Base-by-base conservation (phyloP, 192 early-diverging fungal species). In the Umbelopsis sp. region DNA sequence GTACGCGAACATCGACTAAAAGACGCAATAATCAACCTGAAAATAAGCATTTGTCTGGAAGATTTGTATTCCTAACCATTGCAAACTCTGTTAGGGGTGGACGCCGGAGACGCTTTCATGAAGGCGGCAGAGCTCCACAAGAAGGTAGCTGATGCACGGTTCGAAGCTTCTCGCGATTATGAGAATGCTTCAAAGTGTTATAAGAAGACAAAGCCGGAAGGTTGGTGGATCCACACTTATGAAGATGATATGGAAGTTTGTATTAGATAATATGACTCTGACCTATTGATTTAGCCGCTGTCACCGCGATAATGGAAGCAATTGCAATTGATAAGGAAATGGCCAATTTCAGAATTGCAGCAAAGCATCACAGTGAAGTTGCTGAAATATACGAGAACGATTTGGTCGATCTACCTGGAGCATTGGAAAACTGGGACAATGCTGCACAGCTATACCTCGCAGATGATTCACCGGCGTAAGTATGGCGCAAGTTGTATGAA, bases 361-460 rank as follows among this genome's bases (percentile, higher is more conserved):
- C 72, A 12, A 74, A 74, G 44, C 72, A 74, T 50, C 67, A 74
- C 49, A 61, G 64, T 33, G 76, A 78, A 67, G 64, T 49, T 21
- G 72, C 72, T 22, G 78, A 80, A 20, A 93, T 97, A 46, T 95
- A 95, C 77, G 95, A 97, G 72, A 85, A 83, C 25, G 93, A 97
- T 55, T 75, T 97, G 18, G 85, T 85, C 23, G 92, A 96, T 82
- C 66, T 89, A 27, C 86, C 90, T 46, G 86, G 87, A 20, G 92
- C 97, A 21, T 90, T 94, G 85, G 77, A 90, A 25, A 92, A 96
- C 3, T 99, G 98, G 82, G 86, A 95, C 61, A 78, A 84, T 67
- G 98, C 98, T 1, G 95, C 93, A 1, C 95, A 99, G 35, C 93
- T 95, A 91, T 99, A 94, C 76, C 74, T 81, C n/a, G 91, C 87